Conservation (phyloP, 164 flowering plant genomes). For the grape (Vitis vinifera) region DNA sequence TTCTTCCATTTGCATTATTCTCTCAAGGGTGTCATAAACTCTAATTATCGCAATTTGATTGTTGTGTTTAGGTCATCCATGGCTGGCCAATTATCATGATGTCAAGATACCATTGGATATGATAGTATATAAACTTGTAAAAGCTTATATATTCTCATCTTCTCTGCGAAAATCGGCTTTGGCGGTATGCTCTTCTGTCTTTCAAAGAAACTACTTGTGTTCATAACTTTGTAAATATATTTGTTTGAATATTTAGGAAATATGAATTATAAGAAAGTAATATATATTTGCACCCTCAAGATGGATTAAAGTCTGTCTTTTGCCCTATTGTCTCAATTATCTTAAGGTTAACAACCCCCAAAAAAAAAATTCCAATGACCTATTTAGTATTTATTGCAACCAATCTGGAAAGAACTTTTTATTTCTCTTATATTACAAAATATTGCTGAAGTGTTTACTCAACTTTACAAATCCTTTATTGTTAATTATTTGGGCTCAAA, state of each 20-base stretch:
- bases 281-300: neutral
- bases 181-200: slow-evolving; percentile 44
- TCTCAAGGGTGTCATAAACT: neutral
- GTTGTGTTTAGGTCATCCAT: slow-evolving; percentile 84
- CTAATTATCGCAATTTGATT: slow-evolving; percentile 9
- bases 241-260: neutral
- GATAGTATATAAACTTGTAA: slow-evolving; percentile 62
- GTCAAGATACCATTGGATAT: slow-evolving; percentile 81
- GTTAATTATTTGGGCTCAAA: no score
- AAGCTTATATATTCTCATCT: slow-evolving; percentile 78
- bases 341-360: no score
- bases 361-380: no score
- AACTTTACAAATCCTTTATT: no score
- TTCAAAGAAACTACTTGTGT: neutral
- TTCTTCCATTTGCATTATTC: slow-evolving; percentile 1
- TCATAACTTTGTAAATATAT: neutral
- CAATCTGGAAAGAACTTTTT: neutral
- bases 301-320: neutral
- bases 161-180: slow-evolving; percentile 83
- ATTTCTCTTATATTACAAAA: neutral
- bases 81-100: slow-evolving; percentile 66
- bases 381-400: neutral
- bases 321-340: no score
- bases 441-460: no score
- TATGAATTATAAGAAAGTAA: neutral